Evolutionary conservation across 1,139 yeast genomes (phyloP).

Genomic region (Hemisphaericaspora lyxosophila): DNA sequence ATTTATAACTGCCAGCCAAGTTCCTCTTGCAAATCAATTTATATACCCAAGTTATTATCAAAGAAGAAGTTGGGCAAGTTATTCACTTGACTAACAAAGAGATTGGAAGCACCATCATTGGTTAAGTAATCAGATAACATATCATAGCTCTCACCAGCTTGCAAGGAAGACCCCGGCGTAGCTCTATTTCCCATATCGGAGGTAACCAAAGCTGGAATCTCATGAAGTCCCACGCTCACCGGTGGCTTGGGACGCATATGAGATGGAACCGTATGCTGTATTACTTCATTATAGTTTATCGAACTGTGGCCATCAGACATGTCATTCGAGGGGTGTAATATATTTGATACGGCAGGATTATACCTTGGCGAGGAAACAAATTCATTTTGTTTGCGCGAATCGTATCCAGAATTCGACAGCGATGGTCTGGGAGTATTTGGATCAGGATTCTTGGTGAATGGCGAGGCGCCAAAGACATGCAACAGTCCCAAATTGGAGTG

Average conservation of each 20-base stretch:
- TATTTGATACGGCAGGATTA: conserved; percentile 27
- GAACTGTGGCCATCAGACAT: too few species aligned
- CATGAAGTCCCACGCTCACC: too few species aligned
- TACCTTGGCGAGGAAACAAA: conserved; percentile 20
- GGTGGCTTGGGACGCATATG: background rate
- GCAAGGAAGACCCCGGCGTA: too few species aligned
- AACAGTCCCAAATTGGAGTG: conserved; percentile 13
- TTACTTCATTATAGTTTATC: too few species aligned
- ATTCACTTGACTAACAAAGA: conserved; percentile 17
- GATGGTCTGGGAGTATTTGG: conserved; percentile 1
- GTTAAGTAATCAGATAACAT: conserved; percentile 16
- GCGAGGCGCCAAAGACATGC: conserved; percentile 17
- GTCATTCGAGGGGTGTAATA: conserved; percentile 19
- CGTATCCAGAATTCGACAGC: background rate
- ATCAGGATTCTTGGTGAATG: conserved; percentile 11
- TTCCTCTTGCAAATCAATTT: too few species aligned
- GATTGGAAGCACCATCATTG: conserved; percentile 20
- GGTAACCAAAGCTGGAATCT: too few species aligned
- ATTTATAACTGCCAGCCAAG: too few species aligned
- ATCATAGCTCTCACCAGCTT: conserved; percentile 10
- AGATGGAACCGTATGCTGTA: too few species aligned
- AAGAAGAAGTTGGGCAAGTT: conserved; percentile 41
- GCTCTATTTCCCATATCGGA: too few species aligned
- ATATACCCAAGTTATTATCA: conserved; percentile 34
- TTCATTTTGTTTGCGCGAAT: too few species aligned